Conservation (phyloP, 352 stramenopile genomes). For the Phytophthora colocasiae region DNA sequence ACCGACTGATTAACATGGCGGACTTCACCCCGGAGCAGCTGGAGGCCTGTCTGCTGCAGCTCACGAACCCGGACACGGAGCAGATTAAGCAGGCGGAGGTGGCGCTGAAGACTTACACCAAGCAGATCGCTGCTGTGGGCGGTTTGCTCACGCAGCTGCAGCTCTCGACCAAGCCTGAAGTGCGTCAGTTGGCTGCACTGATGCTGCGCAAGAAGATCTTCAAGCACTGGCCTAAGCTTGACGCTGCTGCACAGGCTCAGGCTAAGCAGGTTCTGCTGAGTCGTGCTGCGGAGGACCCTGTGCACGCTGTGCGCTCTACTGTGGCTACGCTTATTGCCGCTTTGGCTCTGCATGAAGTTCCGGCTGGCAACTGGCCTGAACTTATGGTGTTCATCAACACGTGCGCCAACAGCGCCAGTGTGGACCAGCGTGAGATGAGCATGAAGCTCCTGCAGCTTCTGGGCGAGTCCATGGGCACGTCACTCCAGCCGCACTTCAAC, state of each 20-base stretch:
- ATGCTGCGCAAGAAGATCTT: constrained; percentile 95
- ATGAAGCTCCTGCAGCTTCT: constrained; percentile 96
- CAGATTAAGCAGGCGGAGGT: constrained; percentile 95
- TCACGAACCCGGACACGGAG: constrained; percentile 95
- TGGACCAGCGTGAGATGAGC: constrained; percentile 90
- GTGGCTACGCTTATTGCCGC: constrained; percentile 86
- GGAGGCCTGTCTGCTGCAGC: constrained; percentile 86
- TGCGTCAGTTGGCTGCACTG: constrained; percentile 93
- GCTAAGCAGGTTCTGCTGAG: constrained; percentile 92
- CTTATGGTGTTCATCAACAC: constrained; percentile 95
- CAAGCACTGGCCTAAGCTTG: constrained; percentile 93
- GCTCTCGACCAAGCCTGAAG: constrained; percentile 73
- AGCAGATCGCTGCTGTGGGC: constrained; percentile 86
- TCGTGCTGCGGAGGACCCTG: constrained; percentile 87
- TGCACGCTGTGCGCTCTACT: constrained; percentile 88
- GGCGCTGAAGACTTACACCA: constrained; percentile 94
- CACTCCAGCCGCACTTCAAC: constrained; percentile 83
- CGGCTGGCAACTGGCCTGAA: constrained; percentile 89
- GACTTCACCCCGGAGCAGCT: constrained; percentile 87
- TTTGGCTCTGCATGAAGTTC: constrained; percentile 82
- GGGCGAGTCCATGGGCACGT: constrained; percentile 91
- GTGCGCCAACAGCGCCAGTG: constrained; percentile 79
- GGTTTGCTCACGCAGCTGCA: constrained; percentile 92
- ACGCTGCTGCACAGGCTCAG: constrained; percentile 71
- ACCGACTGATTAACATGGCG: constrained; percentile 53